phyloP scores from a whole-genome alignment of 2,329 filamentous ascomycete genomes.

The Chalara sp. region DNA sequence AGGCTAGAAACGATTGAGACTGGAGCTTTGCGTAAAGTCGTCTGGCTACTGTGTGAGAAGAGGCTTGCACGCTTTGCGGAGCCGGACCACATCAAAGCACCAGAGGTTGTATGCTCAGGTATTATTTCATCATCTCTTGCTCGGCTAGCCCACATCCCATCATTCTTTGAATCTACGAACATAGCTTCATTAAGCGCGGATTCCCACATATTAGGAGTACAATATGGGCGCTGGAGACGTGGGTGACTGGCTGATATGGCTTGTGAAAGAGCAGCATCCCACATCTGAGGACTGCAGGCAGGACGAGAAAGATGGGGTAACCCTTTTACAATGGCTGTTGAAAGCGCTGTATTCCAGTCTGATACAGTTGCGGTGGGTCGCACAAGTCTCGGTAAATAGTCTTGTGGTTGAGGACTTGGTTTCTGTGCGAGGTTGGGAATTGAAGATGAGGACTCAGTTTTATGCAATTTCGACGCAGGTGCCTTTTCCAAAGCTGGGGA shows the following conservation, averaged over 20 bases:
- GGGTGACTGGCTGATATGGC: no score
- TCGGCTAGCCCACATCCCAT: no score
- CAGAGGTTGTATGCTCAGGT: no score
- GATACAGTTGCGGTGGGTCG: constrained; percentile 3
- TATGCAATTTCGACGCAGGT: not conserved
- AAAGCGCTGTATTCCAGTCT: constrained; percentile 17
- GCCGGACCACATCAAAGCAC: no score
- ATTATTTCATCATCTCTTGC: no score
- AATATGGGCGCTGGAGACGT: no score
- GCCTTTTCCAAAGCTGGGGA: constrained; percentile 7
- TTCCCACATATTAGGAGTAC: no score
- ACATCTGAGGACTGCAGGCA: constrained; percentile 8
- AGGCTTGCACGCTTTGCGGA: no score
- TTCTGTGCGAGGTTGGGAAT: not conserved
- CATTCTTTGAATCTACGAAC: no score
- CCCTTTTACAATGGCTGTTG: constrained; percentile 8
- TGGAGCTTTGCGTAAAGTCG: not conserved
- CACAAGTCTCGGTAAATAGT: not conserved
- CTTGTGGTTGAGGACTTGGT: not conserved
- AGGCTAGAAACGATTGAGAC: not conserved
- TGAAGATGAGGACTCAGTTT: not conserved
- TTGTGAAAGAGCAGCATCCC: constrained; percentile 12
- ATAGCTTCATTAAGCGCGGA: no score
- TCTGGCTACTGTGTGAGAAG: not conserved
- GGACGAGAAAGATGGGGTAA: constrained; percentile 10